Evolutionary conservation across 2,329 filamentous ascomycete genomes (phyloP).

Genomic region (Exophiala mesophila): DNA sequence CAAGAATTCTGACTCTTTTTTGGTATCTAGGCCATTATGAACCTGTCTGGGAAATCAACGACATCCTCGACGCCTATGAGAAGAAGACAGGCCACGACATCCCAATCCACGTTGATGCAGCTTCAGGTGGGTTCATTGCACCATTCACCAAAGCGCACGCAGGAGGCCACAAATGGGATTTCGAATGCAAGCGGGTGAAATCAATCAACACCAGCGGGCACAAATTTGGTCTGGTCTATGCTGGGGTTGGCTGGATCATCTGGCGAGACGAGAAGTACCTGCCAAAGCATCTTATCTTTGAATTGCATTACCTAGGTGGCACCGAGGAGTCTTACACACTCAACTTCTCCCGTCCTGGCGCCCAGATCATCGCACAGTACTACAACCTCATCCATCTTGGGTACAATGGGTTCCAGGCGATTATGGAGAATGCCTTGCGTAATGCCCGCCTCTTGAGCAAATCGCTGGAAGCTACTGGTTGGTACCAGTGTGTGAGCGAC

Average conservation of each 20-base stretch:
- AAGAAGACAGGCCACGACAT: constrained; percentile 58
- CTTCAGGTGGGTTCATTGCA: constrained; percentile 39
- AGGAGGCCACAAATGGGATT: constrained; percentile 52
- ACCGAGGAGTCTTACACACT: constrained; percentile 50
- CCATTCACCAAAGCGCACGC: constrained; percentile 37
- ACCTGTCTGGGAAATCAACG: constrained; percentile 62
- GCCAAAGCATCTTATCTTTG: constrained; percentile 64
- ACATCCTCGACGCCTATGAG: constrained; percentile 60
- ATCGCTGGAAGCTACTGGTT: constrained; percentile 59
- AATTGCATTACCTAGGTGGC: constrained; percentile 58
- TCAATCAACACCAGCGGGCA: constrained; percentile 56
- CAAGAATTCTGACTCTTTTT: no score
- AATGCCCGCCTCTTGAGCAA: constrained; percentile 62
- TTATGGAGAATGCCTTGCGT: constrained; percentile 51
- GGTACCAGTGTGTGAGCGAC: constrained; percentile 61
- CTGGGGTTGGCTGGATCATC: constrained; percentile 66
- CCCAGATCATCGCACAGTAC: constrained; percentile 67
- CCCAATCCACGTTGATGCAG: constrained; percentile 53
- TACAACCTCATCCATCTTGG: constrained; percentile 69
- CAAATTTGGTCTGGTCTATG: constrained; percentile 55
- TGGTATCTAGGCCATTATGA: constrained; percentile 53
- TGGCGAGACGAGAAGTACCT: constrained; percentile 63
- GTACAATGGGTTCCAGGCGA: constrained; percentile 58
- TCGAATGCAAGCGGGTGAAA: constrained; percentile 34
- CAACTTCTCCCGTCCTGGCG: constrained; percentile 67